A percentile compares a stretch with the other conserved stretches of the same genome.
These are phyloP conservation scores for Neopestalotiopsis sp. DNA, from an alignment of 2,329 filamentous ascomycete species.

Conservation along the genomic window DNA sequence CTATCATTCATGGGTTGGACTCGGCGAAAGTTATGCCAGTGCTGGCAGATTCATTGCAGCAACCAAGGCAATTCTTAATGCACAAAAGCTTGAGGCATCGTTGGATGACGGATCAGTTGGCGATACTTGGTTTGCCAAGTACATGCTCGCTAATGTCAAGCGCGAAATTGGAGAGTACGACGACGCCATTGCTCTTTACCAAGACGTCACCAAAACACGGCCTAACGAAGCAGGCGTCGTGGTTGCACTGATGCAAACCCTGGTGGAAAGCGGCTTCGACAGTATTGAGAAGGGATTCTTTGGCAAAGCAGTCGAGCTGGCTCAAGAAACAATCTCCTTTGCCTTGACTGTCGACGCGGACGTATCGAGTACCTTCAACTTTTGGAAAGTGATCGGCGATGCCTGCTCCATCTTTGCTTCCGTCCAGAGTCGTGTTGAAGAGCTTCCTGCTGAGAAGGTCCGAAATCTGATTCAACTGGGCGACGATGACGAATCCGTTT, in stretches of 20 bases:
- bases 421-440: conserved; percentile 69
- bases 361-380: conserved; percentile 79
- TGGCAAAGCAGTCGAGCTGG: conserved; percentile 78
- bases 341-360: conserved; percentile 65
- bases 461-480: conserved; percentile 61
- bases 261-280: conserved; percentile 80
- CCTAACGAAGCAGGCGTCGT: conserved; percentile 83
- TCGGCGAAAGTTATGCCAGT: conserved; percentile 97
- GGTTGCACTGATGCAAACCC: conserved; percentile 85
- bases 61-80: conserved; percentile 86
- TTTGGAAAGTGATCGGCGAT: conserved; percentile 93
- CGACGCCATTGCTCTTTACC: conserved; percentile 78
- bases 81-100: conserved; percentile 73
- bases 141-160: conserved; percentile 95
- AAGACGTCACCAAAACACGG: conserved; percentile 70
- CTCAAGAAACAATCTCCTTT: conserved; percentile 70
- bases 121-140: conserved; percentile 93
- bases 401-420: conserved; percentile 84
- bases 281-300: conserved; percentile 84
- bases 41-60: conserved; percentile 95
- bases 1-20: conserved; percentile 94
- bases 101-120: conserved; percentile 58
- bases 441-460: conserved; percentile 66
- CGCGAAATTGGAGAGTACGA: conserved; percentile 91
- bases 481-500: conserved; percentile 55